These are phyloP conservation scores for Cantharellus anzutake DNA, from an alignment of 768 basidiomycete species.

Conservation along the genomic window DNA sequence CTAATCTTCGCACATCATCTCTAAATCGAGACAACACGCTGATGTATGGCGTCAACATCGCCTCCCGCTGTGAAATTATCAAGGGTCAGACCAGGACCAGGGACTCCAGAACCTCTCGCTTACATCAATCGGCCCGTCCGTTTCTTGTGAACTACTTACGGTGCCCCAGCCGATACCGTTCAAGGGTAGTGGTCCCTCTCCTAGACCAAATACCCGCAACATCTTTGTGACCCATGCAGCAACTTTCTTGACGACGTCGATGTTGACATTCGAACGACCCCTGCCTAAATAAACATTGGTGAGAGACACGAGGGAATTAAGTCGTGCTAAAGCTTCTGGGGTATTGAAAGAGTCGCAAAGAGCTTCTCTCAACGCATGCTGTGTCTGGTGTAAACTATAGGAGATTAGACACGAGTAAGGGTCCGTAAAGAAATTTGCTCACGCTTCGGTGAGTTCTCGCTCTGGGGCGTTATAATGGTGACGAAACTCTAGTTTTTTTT, in stretches of 20 bases:
- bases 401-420: conserved; percentile 1
- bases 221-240: conserved; percentile 28
- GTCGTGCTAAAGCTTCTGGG: conserved; percentile 51
- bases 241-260: conserved; percentile 39
- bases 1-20: conserved; percentile 67
- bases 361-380: conserved; percentile 60
- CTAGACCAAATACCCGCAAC: conserved; percentile 28
- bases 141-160: too few relatives aligned
- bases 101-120: conserved; percentile 11
- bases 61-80: conserved; percentile 41
- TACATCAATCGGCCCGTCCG: conserved; percentile 6
- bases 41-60: conserved; percentile 76
- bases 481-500: conserved; percentile 16
- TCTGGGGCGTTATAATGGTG: conserved; percentile 31
- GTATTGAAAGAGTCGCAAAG: conserved; percentile 98
- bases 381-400: conserved; percentile 50
- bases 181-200: conserved; percentile 17
- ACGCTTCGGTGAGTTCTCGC: conserved; percentile 47
- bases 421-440: conserved; percentile 10
- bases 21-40: conserved; percentile 74
- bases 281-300: conserved; percentile 67
- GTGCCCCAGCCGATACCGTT: conserved; percentile 62
- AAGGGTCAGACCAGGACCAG: neutral
- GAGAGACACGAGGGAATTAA: conserved; percentile 66
- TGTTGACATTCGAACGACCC: conserved; percentile 17